Percentiles rank a stretch among this genome's conserved stretches.
phyloP scores from a whole-genome alignment of 345 rosid genomes.

The Stellera chamaejasme region DNA sequence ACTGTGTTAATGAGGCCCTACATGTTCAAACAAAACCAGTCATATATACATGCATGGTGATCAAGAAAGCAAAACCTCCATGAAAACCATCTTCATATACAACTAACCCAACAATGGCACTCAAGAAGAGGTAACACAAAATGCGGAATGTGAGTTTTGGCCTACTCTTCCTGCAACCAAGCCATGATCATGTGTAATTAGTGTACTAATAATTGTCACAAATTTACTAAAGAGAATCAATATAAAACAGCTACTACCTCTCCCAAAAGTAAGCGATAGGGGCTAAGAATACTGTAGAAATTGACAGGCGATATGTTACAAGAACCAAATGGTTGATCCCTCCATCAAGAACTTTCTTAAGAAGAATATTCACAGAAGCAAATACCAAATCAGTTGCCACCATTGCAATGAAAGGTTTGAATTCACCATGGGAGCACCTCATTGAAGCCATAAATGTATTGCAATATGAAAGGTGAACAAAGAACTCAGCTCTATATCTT shows the following conservation, averaged over 20 bases:
- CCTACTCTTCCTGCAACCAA: constrained; percentile 41
- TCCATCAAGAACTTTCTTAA: constrained; percentile 43
- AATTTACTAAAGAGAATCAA: background rate
- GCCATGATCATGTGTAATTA: background rate
- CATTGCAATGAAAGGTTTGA: constrained; percentile 43
- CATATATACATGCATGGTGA: background rate
- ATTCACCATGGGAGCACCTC: constrained; percentile 16
- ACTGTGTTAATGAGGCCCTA: constrained; percentile 58
- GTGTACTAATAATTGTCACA: background rate
- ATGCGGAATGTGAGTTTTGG: constrained; percentile 48
- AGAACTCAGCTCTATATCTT: constrained; percentile 5
- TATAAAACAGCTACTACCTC: constrained; percentile 35
- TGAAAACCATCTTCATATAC: background rate
- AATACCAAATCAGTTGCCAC: constrained; percentile 39
- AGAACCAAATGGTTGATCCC: constrained; percentile 51
- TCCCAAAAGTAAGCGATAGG: constrained; percentile 52
- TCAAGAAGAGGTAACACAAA: constrained; percentile 41
- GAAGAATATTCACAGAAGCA: constrained; percentile 45
- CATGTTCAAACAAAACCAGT: constrained; percentile 3
- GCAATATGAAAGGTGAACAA: constrained; percentile 1
- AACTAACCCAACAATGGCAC: constrained; percentile 55
- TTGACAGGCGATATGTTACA: constrained; percentile 48
- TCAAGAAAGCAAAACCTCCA: background rate
- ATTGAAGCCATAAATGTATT: constrained; percentile 13
- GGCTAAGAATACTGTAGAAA: constrained; percentile 46